Percentiles rank a stretch among this genome's conserved stretches.
Evolutionary conservation across 495 filamentous ascomycete genomes (phyloP).

Genomic region (Trypethelium eluteriae): DNA sequence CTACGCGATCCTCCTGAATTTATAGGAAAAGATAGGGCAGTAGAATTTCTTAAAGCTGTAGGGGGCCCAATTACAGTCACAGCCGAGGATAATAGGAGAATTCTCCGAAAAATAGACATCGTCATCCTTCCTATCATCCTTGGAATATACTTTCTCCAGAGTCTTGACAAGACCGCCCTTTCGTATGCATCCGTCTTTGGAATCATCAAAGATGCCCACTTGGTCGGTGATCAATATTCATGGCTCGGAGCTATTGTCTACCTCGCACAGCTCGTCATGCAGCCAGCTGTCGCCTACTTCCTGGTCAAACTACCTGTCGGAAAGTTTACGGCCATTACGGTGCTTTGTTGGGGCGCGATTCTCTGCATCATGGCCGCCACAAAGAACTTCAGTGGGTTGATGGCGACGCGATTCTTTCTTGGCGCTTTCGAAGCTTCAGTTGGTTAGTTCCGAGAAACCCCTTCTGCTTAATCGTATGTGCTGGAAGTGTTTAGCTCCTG

Average conservation of each 20-base stretch:
- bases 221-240: conserved; percentile 42
- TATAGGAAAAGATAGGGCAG: not conserved
- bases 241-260: conserved; percentile 33
- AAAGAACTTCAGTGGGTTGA: conserved; percentile 18
- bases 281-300: conserved; percentile 33
- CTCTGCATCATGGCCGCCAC: conserved; percentile 29
- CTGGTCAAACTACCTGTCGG: conserved; percentile 42
- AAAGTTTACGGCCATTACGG: conserved; percentile 33
- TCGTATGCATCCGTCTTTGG: conserved; percentile 49
- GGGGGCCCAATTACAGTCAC: not conserved
- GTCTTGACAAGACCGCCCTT: conserved; percentile 48
- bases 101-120: conserved; percentile 39
- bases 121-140: conserved; percentile 45
- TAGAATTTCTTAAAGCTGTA: not conserved
- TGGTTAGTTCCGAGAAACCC: too few species aligned
- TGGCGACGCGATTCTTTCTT: conserved; percentile 20
- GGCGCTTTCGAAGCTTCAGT: conserved; percentile 21
- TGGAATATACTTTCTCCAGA: conserved; percentile 47
- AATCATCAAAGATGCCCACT: conserved; percentile 43
- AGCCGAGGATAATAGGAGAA: conserved; percentile 23
- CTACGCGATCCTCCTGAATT: not conserved
- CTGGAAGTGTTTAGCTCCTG: conserved; percentile 17
- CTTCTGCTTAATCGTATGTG: conserved; percentile 21
- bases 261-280: conserved; percentile 31
- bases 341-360: conserved; percentile 28